Base-by-base conservation (phyloP, 306 rosid species). In the Vachellia collinsii region DNA sequence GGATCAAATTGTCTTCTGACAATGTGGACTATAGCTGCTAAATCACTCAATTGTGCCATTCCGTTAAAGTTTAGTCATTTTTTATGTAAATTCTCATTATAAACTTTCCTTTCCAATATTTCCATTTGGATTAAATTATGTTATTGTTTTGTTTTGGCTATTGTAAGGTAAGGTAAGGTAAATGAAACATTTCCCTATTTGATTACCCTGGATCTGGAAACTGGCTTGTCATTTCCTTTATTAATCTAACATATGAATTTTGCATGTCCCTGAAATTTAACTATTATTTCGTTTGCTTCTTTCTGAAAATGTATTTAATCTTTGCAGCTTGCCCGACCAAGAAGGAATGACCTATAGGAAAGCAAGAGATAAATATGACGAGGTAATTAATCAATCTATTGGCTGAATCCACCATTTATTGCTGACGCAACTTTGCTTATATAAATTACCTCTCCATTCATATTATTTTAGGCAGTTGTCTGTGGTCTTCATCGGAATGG, bases 231-330 rank as follows among this genome's bases (percentile, higher is more conserved):
- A 4, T 47, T 42, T 39, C 69, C 9, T 44, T 77, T 38, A 4
- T 22, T 22, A 2, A n/a, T 62, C 38, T 61, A 20, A 13, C 69
- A 7, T 77, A n/a, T 62, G 48, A 20, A 19, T 36, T 39, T 71
- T 69, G 48, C n/a, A 70, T 64, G 48, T 67, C 69, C 41, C 34
- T 75, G 63, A 71, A 66, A 76, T 80, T 83, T 76, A 74, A 83
- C 70, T 63, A 39, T 34, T 65, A 53, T 6, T 50, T 11, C 82
- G 81, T 85, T 76, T 68, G 47, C 83, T 81, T 71, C 44, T 75
- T 87, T 92, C 97, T 93, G 99, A 95, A 85, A 93, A 93, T 84
- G 98, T 95, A 80, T 95, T 95, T 84, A 83, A 89, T 83, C 97
- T 95, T 78, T 77, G 86, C 83, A 86, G 86, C 86, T 89, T 89